A percentile compares a stretch with the other conserved stretches of the same genome.
These are phyloP conservation scores for Tephrocybe sp. DNA, from an alignment of 768 basidiomycete genomes.

Conservation along the genomic window DNA sequence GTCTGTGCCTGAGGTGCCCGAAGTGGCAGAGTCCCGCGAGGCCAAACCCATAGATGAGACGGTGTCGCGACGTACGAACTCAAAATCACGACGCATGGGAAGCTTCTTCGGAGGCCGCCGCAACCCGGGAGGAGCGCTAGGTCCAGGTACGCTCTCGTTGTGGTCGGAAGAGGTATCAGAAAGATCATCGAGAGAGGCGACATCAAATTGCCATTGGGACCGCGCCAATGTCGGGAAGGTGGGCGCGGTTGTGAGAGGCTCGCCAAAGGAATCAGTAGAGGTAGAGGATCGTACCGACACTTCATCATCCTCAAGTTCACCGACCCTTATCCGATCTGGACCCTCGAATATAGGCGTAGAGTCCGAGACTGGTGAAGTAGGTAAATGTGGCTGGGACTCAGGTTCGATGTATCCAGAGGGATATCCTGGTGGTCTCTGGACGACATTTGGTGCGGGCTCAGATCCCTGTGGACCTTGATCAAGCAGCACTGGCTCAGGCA, in stretches of 20 bases:
- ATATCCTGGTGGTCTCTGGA: neutral
- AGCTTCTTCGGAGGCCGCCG: conserved; percentile 57
- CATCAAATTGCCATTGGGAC: conserved; percentile 63
- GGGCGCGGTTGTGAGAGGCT: conserved; percentile 36
- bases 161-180: conserved; percentile 72
- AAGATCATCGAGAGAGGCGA: conserved; percentile 79
- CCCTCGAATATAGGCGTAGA: neutral
- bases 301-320: conserved; percentile 17
- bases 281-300: conserved; percentile 39
- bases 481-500: neutral
- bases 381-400: conserved; percentile 1
- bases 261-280: conserved; percentile 55
- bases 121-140: conserved; percentile 50
- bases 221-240: conserved; percentile 36
- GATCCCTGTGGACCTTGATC: neutral
- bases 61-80: conserved; percentile 71
- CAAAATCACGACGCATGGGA: conserved; percentile 77
- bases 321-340: neutral
- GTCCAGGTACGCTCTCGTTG: conserved; percentile 30
- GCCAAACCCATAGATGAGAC: conserved; percentile 81
- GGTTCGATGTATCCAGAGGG: neutral
- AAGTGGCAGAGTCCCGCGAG: conserved; percentile 59
- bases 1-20: conserved; percentile 30
- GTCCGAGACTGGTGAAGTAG: neutral
- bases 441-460: neutral